Conservation (phyloP, 2,329 filamentous ascomycete species). For the Catunica adiposa region DNA sequence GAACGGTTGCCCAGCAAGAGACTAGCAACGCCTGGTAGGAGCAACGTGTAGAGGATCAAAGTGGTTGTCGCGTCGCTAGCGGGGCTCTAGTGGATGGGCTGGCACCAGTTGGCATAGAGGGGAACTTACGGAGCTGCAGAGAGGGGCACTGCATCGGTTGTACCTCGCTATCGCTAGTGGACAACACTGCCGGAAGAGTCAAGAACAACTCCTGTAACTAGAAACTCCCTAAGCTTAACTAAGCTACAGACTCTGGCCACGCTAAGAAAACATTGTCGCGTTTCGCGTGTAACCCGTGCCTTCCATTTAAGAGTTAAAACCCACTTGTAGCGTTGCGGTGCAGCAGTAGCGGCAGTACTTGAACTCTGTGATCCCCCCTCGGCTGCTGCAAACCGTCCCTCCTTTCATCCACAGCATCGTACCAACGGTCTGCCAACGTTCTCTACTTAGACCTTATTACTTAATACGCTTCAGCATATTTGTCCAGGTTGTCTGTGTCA, state of each 20-base stretch:
- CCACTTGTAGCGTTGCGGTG: constrained; percentile 3
- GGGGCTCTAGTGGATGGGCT: not conserved
- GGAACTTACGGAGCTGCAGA: not conserved
- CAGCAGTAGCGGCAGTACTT: constrained; percentile 7
- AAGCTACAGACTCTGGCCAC: not conserved
- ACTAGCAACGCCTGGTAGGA: constrained; percentile 1
- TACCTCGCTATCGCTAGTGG: constrained; percentile 2
- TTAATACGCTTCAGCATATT: not conserved
- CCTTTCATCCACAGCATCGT: constrained; percentile 14
- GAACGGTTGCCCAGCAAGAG: not conserved
- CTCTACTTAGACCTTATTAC: not conserved
- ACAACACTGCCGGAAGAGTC: no score
- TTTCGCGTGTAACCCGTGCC: constrained; percentile 7
- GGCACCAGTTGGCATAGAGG: not conserved
- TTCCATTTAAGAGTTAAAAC: not conserved
- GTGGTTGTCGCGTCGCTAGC: constrained; percentile 1
- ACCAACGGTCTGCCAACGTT: not conserved
- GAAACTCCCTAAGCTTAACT: not conserved
- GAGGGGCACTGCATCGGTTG: not conserved
- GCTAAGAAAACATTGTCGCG: constrained; percentile 9
- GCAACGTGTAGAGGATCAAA: constrained; percentile 4
- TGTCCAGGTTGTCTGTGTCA: not conserved
- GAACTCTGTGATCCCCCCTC: constrained; percentile 3
- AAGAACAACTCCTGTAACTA: no score
- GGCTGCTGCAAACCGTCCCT: constrained; percentile 7